phyloP scores from a whole-genome alignment of 2,329 filamentous ascomycete species.

The Xylaria sp. region DNA sequence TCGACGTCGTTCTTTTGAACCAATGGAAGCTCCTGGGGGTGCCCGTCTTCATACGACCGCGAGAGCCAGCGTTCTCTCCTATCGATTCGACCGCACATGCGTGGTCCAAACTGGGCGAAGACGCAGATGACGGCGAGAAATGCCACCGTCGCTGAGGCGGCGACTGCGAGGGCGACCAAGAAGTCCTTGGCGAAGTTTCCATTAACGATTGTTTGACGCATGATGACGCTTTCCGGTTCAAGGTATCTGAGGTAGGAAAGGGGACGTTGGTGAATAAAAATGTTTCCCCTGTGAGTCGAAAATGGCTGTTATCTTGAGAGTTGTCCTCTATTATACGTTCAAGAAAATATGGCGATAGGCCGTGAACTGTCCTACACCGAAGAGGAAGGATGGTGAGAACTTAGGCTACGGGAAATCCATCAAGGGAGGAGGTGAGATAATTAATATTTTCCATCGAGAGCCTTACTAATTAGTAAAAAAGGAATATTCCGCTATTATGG shows the following conservation, averaged over 20 bases:
- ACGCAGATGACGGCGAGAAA: conserved; percentile 28
- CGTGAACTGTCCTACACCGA: neutral
- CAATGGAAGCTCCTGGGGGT: conserved; percentile 5
- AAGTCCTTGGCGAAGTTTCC: conserved; percentile 25
- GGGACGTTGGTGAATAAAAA: neutral
- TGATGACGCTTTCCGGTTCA: conserved; percentile 2
- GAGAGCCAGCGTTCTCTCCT: conserved; percentile 27
- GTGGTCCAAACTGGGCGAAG: conserved; percentile 30
- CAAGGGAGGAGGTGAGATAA: neutral
- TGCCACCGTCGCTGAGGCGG: conserved; percentile 18
- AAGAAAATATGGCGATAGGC: neutral
- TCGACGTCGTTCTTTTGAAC: conserved; percentile 3
- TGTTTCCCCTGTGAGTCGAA: neutral
- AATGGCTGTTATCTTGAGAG: neutral
- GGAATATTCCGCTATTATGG: too few relatives aligned
- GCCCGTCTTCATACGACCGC: conserved; percentile 22
- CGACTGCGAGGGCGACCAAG: conserved; percentile 25
- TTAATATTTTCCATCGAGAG: neutral
- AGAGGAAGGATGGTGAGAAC: neutral
- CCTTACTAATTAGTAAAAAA: too few relatives aligned
- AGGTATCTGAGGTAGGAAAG: neutral
- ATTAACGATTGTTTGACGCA: conserved; percentile 15
- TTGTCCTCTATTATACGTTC: neutral
- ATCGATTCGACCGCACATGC: conserved; percentile 18
- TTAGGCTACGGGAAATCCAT: neutral